A percentile compares a stretch with the other conserved stretches of the same genome.
Conservation (phyloP, 305 asterid species). For the Fraxinus sp. region DNA sequence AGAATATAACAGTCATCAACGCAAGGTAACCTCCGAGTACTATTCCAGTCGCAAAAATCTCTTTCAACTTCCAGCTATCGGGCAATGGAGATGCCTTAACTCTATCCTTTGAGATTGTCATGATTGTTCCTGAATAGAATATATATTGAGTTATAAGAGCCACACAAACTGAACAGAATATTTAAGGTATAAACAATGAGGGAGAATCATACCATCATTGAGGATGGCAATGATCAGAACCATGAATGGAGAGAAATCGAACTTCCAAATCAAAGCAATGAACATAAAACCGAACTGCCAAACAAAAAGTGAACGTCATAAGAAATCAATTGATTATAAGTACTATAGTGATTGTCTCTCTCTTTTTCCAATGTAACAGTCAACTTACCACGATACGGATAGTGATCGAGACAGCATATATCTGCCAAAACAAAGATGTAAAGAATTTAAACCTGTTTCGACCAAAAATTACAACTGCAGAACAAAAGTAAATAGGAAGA, state of each 20-base stretch:
- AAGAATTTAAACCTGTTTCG: neutral
- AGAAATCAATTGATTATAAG: slow-evolving; percentile 16
- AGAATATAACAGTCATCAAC: slow-evolving; percentile 69
- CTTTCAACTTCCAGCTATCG: slow-evolving; percentile 85
- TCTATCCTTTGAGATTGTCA: slow-evolving; percentile 88
- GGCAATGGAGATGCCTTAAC: slow-evolving; percentile 85
- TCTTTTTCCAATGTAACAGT: neutral
- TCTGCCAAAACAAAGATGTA: slow-evolving; percentile 41
- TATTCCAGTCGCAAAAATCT: slow-evolving; percentile 52
- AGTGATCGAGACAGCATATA: slow-evolving; percentile 92
- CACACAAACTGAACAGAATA: neutral
- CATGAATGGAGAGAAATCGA: slow-evolving; percentile 92
- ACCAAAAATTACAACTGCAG: neutral
- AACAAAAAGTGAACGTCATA: neutral
- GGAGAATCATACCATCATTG: slow-evolving; percentile 60
- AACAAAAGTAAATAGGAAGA: neutral
- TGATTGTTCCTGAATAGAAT: slow-evolving; percentile 59
- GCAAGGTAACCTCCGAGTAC: slow-evolving; percentile 64
- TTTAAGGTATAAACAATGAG: neutral
- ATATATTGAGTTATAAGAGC: neutral
- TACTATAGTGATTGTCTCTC: neutral
- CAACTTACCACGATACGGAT: slow-evolving; percentile 89
- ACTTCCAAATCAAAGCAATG: slow-evolving; percentile 85
- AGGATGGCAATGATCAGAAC: slow-evolving; percentile 89
- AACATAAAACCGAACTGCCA: slow-evolving; percentile 89